These are phyloP conservation scores for Dothistroma pini DNA, from an alignment of 2,329 filamentous ascomycete genomes.

Conservation along the genomic window DNA sequence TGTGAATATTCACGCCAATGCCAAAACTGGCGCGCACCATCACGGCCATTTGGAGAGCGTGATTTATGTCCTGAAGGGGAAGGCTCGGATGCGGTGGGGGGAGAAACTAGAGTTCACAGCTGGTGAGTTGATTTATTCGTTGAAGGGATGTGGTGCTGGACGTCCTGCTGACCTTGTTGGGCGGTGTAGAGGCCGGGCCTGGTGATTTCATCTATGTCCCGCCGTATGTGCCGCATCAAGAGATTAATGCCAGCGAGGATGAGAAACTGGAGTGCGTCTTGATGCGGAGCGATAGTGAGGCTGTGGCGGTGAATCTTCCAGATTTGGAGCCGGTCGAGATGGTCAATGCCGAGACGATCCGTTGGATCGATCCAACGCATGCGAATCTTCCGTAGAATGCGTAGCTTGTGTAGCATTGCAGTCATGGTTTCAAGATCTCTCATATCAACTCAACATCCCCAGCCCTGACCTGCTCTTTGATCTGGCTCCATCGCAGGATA, in stretches of 20 bases:
- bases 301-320: conserved; percentile 44
- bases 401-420: too few relatives aligned
- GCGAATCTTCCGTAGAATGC: not conserved
- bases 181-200: conserved; percentile 40
- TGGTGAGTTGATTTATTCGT: not conserved
- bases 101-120: conserved; percentile 44
- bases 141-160: not conserved
- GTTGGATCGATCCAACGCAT: conserved; percentile 47
- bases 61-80: conserved; percentile 46
- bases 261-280: conserved; percentile 44
- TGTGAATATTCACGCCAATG: conserved; percentile 43
- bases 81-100: conserved; percentile 47
- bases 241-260: conserved; percentile 43
- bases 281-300: conserved; percentile 43
- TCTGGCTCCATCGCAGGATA: conserved; percentile 58
- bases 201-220: conserved; percentile 49
- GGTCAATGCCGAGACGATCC: conserved; percentile 40
- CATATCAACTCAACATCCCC: conserved; percentile 65
- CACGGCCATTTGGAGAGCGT: conserved; percentile 46
- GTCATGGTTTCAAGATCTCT: conserved; percentile 13
- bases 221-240: conserved; percentile 42
- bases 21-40: conserved; percentile 46
- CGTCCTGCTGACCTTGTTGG: not conserved
- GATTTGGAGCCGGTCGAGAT: conserved; percentile 43
- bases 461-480: conserved; percentile 64